A percentile compares a stretch with the other conserved stretches of the same genome.
These are phyloP conservation scores for Tylopilus sp. DNA, from an alignment of 768 basidiomycete species.

Conservation along the genomic window DNA sequence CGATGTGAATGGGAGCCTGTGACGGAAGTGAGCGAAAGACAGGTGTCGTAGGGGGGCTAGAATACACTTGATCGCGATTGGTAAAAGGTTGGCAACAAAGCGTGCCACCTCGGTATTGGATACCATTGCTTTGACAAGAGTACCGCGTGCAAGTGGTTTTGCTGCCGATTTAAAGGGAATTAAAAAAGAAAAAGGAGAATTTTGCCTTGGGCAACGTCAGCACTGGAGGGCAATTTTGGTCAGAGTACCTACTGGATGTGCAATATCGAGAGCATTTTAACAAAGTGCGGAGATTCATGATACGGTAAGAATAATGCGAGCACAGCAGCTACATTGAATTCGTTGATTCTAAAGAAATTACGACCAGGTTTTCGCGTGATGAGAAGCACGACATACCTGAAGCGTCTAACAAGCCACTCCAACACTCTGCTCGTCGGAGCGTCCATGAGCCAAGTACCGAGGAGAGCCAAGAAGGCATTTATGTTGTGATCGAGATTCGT, in stretches of 20 bases:
- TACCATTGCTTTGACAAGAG: conserved; percentile 76
- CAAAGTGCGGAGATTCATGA: conserved; percentile 91
- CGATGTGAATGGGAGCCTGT: conserved; percentile 51
- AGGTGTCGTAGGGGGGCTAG: neutral
- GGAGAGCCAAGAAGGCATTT: conserved; percentile 56
- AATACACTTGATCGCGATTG: conserved; percentile 47
- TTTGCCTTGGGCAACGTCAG: conserved; percentile 40
- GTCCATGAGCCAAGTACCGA: conserved; percentile 83
- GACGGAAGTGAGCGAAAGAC: conserved; percentile 2
- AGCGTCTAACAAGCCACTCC: conserved; percentile 93
- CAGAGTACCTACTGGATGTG: conserved; percentile 56
- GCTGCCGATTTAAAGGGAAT: conserved; percentile 73
- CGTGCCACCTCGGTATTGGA: conserved; percentile 68
- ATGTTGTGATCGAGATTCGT: conserved; percentile 61
- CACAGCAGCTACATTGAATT: conserved; percentile 82
- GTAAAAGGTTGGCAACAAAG: conserved; percentile 65
- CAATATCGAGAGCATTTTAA: conserved; percentile 87
- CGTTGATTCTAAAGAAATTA: conserved; percentile 63
- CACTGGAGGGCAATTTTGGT: neutral
- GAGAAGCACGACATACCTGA: conserved; percentile 57
- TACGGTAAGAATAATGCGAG: conserved; percentile 88
- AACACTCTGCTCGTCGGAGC: conserved; percentile 77
- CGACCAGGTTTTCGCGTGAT: neutral
- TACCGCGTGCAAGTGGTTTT: conserved; percentile 65
- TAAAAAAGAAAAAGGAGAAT: conserved; percentile 66